Base-by-base conservation (phyloP, 495 filamentous ascomycete genomes). In the Pseudoneurospora amorphoporcata region DNA sequence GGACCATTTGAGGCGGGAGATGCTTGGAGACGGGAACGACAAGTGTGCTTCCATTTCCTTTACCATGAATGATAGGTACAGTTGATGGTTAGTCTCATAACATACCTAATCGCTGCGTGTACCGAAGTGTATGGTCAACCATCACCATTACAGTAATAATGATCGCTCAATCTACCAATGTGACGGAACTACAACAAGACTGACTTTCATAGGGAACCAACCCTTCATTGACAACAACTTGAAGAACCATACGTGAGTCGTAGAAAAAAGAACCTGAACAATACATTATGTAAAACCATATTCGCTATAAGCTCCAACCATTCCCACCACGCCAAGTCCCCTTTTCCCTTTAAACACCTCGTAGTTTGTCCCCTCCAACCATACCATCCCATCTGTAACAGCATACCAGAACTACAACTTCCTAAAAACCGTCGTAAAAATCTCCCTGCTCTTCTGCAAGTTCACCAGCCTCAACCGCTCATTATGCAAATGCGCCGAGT, bases 401-500 rank as follows among this genome's bases (percentile, higher is more conserved):
- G 8, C 39, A 12, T 40, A 40, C 39, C 39, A 6, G 8, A 40
- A 40, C 39, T 75, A 86, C 29, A 86, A 68, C 71, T 82, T 84
- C 71, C 80, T 74, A 71, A 99, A 99, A 35, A 98, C 92, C 77
- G 87, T 89, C 71, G 90, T 88, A 75, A 99, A 97, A 43, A 99
- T 97, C 79, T 94, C 92, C 73, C 92, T 89, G 75, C 92, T 95
- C 83, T 96, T 97, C 72, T 92, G 90, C 78, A 99, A 79, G 80
- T 99, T 99, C 77, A 91, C 81, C 69, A 98, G 84, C 45, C 95
- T 85, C 79, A 98, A 81, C 71, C 96, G 84, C 86, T 99, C 95
- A 79, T 98, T 98, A 76, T 96, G 93, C 81, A 99, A 81, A 89
- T 99, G 95, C 37, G 94, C 95, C 70, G 88, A 88, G 79, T 99